Evolutionary conservation across 2,329 filamentous ascomycete genomes (phyloP).

Genomic region (Nigrospora oryzae): DNA sequence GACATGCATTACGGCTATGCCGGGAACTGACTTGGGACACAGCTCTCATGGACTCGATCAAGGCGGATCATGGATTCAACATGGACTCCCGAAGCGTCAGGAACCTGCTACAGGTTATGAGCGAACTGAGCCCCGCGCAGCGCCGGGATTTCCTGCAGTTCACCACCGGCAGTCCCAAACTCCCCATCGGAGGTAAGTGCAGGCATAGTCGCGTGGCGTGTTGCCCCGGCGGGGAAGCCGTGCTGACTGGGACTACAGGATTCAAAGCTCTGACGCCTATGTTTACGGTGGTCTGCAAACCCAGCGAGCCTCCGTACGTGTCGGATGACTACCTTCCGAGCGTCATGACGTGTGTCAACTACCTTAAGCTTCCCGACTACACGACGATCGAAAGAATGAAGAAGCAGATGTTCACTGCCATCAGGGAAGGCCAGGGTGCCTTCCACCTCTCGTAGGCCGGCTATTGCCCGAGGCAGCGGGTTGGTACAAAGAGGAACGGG

Average conservation of each 20-base stretch:
- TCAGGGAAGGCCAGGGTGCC: constrained; percentile 91
- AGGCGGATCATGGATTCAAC: constrained; percentile 96
- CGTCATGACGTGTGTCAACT: constrained; percentile 99
- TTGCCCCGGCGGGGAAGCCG: background rate
- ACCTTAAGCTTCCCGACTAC: constrained; percentile 95
- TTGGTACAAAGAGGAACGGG: too few relatives aligned
- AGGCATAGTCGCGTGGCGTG: background rate
- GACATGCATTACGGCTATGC: background rate
- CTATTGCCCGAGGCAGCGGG: too few relatives aligned
- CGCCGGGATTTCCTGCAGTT: constrained; percentile 95
- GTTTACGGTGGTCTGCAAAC: constrained; percentile 98
- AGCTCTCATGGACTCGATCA: constrained; percentile 97
- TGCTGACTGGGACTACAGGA: constrained; percentile 45
- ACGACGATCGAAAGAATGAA: constrained; percentile 68
- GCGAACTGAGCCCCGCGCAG: constrained; percentile 64
- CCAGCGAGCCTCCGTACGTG: constrained; percentile 86
- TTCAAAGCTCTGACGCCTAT: constrained; percentile 96
- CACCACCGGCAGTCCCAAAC: constrained; percentile 93
- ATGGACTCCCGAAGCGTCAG: constrained; percentile 95
- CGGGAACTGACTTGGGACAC: background rate
- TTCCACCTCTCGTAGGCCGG: constrained; percentile 77
- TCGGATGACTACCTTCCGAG: constrained; percentile 98
- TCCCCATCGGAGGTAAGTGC: constrained; percentile 86
- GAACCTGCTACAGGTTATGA: constrained; percentile 92
- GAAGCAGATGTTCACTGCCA: constrained; percentile 73